phyloP scores from a whole-genome alignment of 2,329 filamentous ascomycete species.

The Fusarium tupiense region DNA sequence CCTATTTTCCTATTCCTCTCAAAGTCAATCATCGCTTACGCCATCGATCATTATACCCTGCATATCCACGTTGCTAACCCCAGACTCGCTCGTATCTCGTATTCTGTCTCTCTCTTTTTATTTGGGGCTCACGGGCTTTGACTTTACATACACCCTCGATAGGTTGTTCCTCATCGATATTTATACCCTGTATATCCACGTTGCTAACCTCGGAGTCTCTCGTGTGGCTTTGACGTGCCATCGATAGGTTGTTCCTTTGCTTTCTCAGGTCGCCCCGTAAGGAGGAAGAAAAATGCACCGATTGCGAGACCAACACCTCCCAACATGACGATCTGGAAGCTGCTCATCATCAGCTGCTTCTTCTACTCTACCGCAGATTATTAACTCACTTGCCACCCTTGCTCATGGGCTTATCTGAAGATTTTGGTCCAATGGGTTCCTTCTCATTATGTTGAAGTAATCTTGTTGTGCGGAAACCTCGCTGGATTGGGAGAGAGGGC shows the following conservation, averaged over 20 bases:
- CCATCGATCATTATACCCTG: constrained; percentile 4
- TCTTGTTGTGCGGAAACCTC: constrained; percentile 11
- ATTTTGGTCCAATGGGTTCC: constrained; percentile 8
- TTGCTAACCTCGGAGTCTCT: too few relatives aligned
- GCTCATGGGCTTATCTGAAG: neutral
- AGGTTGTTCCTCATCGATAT: neutral
- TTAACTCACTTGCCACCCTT: constrained; percentile 8
- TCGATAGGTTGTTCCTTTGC: constrained; percentile 16
- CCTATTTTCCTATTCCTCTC: neutral
- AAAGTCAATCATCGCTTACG: constrained; percentile 24
- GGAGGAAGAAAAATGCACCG: constrained; percentile 31
- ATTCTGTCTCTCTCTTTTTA: neutral
- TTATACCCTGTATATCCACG: too few relatives aligned
- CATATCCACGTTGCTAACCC: neutral
- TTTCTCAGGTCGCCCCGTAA: neutral
- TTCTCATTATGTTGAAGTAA: neutral
- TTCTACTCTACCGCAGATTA: neutral
- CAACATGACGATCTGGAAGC: constrained; percentile 10
- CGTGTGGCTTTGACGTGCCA: too few relatives aligned
- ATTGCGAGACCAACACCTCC: constrained; percentile 29
- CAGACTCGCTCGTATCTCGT: neutral
- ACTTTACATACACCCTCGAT: neutral
- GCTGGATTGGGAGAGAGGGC: constrained; percentile 12
- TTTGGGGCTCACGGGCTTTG: neutral
- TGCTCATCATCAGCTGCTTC: neutral